These are phyloP conservation scores for Vitis hybrid DNA, from an alignment of 177 flowering plant genomes.

Conservation along the genomic window DNA sequence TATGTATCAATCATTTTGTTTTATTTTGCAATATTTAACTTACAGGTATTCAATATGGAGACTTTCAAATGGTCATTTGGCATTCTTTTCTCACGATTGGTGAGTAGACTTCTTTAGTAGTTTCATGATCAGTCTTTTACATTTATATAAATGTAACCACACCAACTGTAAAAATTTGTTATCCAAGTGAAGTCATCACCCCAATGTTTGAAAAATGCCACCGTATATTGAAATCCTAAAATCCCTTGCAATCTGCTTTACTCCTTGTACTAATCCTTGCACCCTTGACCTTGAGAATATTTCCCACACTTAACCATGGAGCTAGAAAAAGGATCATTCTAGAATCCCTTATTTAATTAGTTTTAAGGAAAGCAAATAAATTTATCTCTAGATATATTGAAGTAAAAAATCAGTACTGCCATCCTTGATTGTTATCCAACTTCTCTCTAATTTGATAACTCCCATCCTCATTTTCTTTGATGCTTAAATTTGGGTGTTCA, in stretches of 20 bases:
- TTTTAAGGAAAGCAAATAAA: neutral
- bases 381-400: neutral
- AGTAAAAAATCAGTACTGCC: neutral
- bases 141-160: neutral
- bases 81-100: constrained; percentile 95
- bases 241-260: neutral
- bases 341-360: neutral
- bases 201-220: neutral
- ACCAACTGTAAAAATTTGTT: neutral
- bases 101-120: constrained; percentile 33
- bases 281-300: neutral
- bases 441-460: neutral
- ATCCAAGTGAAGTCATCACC: neutral
- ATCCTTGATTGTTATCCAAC: neutral
- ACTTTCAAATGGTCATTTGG: constrained; percentile 98
- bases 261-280: neutral
- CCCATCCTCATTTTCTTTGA: neutral
- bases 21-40: neutral
- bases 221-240: neutral
- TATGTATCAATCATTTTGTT: neutral
- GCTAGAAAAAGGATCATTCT: neutral
- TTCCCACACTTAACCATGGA: neutral
- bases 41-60: constrained; percentile 87
- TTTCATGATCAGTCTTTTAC: neutral
- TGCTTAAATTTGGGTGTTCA: neutral